Evolutionary conservation across 2,329 filamentous ascomycete genomes (phyloP).

Genomic region (Pseudopyricularia javanii): DNA sequence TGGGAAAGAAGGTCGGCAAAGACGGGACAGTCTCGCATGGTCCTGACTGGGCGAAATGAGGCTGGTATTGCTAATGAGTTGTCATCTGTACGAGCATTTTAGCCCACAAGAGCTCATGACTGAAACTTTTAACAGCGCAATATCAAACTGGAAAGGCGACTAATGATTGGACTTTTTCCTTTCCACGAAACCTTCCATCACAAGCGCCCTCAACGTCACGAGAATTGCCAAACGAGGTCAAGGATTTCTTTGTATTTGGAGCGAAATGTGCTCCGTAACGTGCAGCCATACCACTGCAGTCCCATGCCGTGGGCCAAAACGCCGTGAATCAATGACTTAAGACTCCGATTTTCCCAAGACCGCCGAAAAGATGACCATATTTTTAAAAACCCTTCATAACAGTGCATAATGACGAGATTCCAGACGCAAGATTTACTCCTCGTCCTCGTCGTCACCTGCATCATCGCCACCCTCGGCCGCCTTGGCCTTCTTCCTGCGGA

Average conservation of each 20-base stretch:
- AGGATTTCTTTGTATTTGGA: slow-evolving; percentile 4
- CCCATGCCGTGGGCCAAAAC: slow-evolving; percentile 3
- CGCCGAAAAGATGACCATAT: slow-evolving; percentile 4
- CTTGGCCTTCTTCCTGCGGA: slow-evolving; percentile 99
- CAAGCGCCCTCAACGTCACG: background rate
- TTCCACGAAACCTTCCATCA: too few relatives aligned
- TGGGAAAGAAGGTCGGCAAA: slow-evolving; percentile 27
- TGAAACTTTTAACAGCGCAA: too few relatives aligned
- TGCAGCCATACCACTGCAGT: slow-evolving; percentile 1
- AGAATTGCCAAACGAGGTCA: background rate
- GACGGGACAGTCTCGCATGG: slow-evolving; percentile 6
- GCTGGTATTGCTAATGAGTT: background rate
- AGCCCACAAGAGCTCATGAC: too few relatives aligned
- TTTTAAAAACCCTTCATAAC: slow-evolving; percentile 4
- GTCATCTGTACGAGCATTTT: background rate
- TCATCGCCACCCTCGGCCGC: slow-evolving; percentile 77
- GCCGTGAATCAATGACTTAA: slow-evolving; percentile 2
- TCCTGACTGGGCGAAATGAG: slow-evolving; percentile 8
- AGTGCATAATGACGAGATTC: slow-evolving; percentile 5
- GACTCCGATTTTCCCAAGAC: slow-evolving; percentile 3
- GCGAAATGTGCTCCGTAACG: background rate
- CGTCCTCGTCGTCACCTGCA: slow-evolving; percentile 77
- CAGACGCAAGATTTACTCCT: slow-evolving; percentile 38
- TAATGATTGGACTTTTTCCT: too few relatives aligned
- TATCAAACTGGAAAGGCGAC: too few relatives aligned